phyloP scores from a whole-genome alignment of 306 rosid species.

The Styphnolobium japonicum region DNA sequence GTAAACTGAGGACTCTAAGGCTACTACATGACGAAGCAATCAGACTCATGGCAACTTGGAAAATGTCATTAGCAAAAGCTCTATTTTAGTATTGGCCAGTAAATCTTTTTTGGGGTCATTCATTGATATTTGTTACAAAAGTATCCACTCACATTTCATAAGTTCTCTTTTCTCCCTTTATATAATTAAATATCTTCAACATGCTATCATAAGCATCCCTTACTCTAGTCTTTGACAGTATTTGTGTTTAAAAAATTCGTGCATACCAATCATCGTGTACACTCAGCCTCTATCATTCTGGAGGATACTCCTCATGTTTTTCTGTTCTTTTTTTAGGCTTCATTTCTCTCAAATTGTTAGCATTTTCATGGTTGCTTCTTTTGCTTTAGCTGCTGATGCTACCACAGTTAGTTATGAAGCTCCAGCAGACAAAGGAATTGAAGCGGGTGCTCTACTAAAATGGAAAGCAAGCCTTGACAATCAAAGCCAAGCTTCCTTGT shows the following conservation, averaged over 20 bases:
- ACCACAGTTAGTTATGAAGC: neutral
- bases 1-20: too few species aligned
- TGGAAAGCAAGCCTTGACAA: constrained; percentile 14
- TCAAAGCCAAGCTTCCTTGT: constrained; percentile 7
- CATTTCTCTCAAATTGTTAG: neutral
- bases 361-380: neutral
- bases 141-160: neutral
- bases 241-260: too few species aligned
- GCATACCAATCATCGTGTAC: neutral
- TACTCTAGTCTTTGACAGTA: too few species aligned
- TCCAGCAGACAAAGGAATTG: neutral
- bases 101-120: neutral
- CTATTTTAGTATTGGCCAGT: neutral
- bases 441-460: neutral
- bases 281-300: neutral
- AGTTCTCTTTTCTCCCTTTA: neutral
- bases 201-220: neutral
- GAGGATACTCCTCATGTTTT: neutral
- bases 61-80: neutral
- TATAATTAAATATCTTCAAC: neutral
- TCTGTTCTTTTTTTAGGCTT: neutral
- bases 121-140: too few species aligned
- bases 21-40: too few species aligned
- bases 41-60: too few species aligned
- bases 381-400: neutral